phyloP scores from a whole-genome alignment of 1,139 yeast species.

The Diutina mesorugosa region DNA sequence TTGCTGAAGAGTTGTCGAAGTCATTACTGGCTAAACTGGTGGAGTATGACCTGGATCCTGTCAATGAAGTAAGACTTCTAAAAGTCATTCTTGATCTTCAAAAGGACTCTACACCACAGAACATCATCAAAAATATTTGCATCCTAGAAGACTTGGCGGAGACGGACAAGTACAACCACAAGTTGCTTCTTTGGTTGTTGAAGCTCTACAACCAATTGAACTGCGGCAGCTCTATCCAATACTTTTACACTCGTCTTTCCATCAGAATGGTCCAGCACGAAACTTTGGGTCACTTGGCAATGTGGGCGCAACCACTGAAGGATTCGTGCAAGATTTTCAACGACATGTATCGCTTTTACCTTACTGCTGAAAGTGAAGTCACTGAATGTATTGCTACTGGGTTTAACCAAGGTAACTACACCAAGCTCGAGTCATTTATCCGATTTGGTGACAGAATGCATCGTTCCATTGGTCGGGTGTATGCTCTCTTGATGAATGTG shows the following conservation, averaged over 20 bases:
- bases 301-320: conserved; percentile 19
- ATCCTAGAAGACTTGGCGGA: conserved; percentile 32
- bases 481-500: conserved; percentile 20
- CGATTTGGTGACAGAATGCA: conserved; percentile 32
- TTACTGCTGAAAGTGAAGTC: conserved; percentile 38
- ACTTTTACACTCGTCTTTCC: conserved; percentile 40
- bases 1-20: neutral
- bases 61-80: neutral
- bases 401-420: conserved; percentile 40
- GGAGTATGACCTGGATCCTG: conserved; percentile 2
- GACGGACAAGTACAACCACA: conserved; percentile 53
- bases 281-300: conserved; percentile 47
- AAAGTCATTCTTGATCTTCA: conserved; percentile 3
- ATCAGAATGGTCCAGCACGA: conserved; percentile 76
- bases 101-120: conserved; percentile 4
- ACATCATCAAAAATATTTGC: conserved; percentile 20
- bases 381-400: conserved; percentile 31
- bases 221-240: conserved; percentile 33
- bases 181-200: conserved; percentile 57
- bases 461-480: conserved; percentile 24
- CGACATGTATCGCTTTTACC: conserved; percentile 31
- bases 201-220: conserved; percentile 52
- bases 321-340: conserved; percentile 15
- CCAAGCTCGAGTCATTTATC: conserved; percentile 50
- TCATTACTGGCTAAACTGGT: neutral